Conservation (phyloP, 495 filamentous ascomycete genomes). For the Xylaria intraflava region DNA sequence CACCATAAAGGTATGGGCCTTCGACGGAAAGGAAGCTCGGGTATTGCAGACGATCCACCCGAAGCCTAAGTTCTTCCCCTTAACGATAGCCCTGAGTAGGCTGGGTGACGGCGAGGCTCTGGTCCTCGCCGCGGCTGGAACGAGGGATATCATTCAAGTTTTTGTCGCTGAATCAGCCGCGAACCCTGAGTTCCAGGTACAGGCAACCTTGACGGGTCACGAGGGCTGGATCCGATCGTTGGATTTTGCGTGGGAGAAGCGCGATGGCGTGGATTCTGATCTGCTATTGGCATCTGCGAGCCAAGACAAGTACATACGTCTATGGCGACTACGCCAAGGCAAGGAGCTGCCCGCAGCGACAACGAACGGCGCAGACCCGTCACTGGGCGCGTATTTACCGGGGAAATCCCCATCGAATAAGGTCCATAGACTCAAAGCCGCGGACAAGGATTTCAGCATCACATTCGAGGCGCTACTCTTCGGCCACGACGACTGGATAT, state of each 20-base stretch:
- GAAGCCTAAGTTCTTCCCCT: constrained; percentile 70
- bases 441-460: constrained; percentile 58
- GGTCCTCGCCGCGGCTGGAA: constrained; percentile 78
- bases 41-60: constrained; percentile 67
- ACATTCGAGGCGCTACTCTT: constrained; percentile 94
- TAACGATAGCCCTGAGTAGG: constrained; percentile 59
- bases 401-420: constrained; percentile 76
- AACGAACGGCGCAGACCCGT: constrained; percentile 36
- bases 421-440: constrained; percentile 58
- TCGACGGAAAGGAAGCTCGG: constrained; percentile 41
- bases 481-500: constrained; percentile 98
- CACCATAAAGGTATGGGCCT: constrained; percentile 69
- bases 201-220: constrained; percentile 78
- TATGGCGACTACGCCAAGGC: constrained; percentile 80
- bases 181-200: constrained; percentile 53
- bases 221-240: constrained; percentile 92
- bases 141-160: constrained; percentile 67
- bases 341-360: constrained; percentile 49
- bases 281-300: constrained; percentile 86
- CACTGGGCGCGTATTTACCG: constrained; percentile 46
- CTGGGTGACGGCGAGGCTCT: constrained; percentile 47
- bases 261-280: constrained; percentile 46
- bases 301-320: constrained; percentile 93
- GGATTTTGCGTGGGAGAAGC: constrained; percentile 58
- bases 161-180: constrained; percentile 46